These are phyloP conservation scores for Colletotrichum cereale DNA, from an alignment of 2,329 filamentous ascomycete genomes.

Conservation along the genomic window DNA sequence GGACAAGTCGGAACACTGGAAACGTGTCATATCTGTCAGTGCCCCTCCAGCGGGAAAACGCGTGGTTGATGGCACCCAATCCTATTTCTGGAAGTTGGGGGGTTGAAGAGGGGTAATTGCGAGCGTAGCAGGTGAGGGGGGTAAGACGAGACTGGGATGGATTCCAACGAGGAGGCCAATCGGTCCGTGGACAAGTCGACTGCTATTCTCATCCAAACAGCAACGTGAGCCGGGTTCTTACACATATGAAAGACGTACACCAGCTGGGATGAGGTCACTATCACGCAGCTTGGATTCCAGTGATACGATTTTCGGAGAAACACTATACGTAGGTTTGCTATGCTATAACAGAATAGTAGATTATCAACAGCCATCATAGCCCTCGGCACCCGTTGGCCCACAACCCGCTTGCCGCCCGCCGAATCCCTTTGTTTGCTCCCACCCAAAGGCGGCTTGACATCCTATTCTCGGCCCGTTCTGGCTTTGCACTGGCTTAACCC, in stretches of 20 bases:
- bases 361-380: slow-evolving; percentile 2
- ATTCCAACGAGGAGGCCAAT: background rate
- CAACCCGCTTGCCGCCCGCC: slow-evolving; percentile 25
- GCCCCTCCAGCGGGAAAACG: background rate
- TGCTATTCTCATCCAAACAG: slow-evolving; percentile 6
- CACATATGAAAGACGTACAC: background rate
- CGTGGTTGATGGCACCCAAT: slow-evolving; percentile 11
- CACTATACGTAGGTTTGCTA: background rate
- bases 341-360: background rate
- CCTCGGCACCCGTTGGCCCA: slow-evolving; percentile 22
- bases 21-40: background rate
- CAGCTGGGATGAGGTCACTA: slow-evolving; percentile 4
- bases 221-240: slow-evolving; percentile 8
- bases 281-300: background rate
- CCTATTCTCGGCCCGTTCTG: background rate
- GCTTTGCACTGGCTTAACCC: slow-evolving; percentile 8
- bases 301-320: slow-evolving; percentile 8
- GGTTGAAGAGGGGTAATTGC: slow-evolving; percentile 26
- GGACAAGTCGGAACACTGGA: background rate
- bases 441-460: slow-evolving; percentile 4
- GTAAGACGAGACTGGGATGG: background rate
- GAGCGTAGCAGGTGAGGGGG: slow-evolving; percentile 6
- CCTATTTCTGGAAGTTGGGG: slow-evolving; percentile 31
- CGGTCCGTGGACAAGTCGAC: background rate
- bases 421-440: slow-evolving; percentile 13